Conservation (phyloP, 106 monocot species). For the Triglochin maritima region DNA sequence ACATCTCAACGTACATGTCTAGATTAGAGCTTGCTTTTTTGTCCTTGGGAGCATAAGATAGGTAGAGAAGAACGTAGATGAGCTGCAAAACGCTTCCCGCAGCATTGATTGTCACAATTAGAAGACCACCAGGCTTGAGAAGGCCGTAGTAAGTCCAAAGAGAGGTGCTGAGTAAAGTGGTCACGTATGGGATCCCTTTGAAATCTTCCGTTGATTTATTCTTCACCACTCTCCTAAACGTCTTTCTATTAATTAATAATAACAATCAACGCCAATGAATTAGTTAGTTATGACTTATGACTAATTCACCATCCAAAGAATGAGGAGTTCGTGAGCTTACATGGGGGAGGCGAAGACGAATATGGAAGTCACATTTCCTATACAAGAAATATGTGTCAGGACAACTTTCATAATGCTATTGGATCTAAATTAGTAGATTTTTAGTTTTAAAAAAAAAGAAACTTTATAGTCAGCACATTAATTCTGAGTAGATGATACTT, state of each 20-base stretch:
- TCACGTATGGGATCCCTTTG: constrained; percentile 33
- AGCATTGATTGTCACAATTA: constrained; percentile 35
- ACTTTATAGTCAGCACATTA: too few relatives aligned
- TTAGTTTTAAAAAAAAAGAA: too few relatives aligned
- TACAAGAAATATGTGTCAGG: too few relatives aligned
- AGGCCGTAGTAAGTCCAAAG: constrained; percentile 55
- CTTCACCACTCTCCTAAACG: constrained; percentile 48
- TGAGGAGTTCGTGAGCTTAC: too few relatives aligned
- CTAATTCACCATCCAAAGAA: too few relatives aligned
- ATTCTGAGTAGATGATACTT: too few relatives aligned
- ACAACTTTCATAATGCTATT: too few relatives aligned
- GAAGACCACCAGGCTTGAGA: constrained; percentile 30
- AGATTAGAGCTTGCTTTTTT: constrained; percentile 10
- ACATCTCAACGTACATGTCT: neutral
- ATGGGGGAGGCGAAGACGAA: too few relatives aligned
- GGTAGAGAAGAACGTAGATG: constrained; percentile 32
- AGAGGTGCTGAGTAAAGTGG: constrained; percentile 38
- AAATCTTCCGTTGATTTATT: constrained; percentile 41
- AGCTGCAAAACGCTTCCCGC: constrained; percentile 37
- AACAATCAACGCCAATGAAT: too few relatives aligned
- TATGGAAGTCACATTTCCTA: too few relatives aligned
- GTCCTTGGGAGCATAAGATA: constrained; percentile 23
- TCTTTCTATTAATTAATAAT: constrained; percentile 16
- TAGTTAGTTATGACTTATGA: too few relatives aligned
- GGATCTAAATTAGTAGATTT: too few relatives aligned